Percentiles rank a stretch among this genome's conserved stretches.
phyloP scores from a whole-genome alignment of 345 rosid genomes.

The Populus ilicifolia region DNA sequence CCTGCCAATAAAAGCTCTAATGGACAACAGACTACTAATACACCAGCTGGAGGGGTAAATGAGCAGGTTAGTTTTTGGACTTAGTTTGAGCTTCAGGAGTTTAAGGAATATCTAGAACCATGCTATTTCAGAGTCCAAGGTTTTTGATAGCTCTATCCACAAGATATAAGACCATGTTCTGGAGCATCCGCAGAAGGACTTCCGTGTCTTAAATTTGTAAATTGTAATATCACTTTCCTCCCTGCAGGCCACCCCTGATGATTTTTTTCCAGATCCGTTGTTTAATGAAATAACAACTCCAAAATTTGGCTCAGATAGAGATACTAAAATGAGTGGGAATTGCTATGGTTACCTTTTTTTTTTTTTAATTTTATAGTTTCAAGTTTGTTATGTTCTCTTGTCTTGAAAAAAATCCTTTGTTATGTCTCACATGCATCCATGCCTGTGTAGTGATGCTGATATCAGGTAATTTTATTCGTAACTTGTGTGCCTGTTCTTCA shows the following conservation, averaged over 20 bases:
- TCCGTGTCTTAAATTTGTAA: background rate
- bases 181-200: background rate
- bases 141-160: background rate
- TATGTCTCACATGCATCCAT: background rate
- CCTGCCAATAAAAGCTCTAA: constrained; percentile 12
- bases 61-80: constrained; percentile 37
- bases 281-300: background rate
- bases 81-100: constrained; percentile 3
- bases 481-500: constrained; percentile 8
- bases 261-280: background rate
- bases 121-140: background rate
- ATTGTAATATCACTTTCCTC: background rate
- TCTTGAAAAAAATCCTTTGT: background rate
- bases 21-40: constrained; percentile 19
- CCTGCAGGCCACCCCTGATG: background rate
- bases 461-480: background rate
- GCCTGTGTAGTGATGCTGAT: background rate
- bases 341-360: background rate
- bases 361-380: background rate
- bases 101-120: background rate
- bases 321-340: background rate
- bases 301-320: background rate
- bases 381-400: background rate
- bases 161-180: background rate
- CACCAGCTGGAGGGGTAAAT: constrained; percentile 16